These are phyloP conservation scores for Chrysoporthe cubensis DNA, from an alignment of 2,329 filamentous ascomycete genomes.

Conservation along the genomic window DNA sequence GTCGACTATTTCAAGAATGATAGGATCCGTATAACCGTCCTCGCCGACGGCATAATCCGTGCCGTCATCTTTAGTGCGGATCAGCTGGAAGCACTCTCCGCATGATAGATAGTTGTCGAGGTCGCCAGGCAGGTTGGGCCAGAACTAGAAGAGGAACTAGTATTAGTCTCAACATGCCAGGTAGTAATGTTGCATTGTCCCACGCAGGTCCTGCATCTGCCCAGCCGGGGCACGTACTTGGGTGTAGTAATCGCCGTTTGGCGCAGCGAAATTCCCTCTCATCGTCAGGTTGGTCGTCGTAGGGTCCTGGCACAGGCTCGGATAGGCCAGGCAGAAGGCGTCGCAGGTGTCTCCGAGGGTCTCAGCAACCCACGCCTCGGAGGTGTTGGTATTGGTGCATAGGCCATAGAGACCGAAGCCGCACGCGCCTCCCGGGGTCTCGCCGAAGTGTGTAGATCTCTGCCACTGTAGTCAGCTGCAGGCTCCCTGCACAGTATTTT, in stretches of 20 bases:
- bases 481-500: neutral
- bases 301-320: constrained; percentile 7
- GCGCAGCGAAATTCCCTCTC: constrained; percentile 12
- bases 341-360: constrained; percentile 10
- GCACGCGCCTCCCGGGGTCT: constrained; percentile 5
- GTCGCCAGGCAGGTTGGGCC: constrained; percentile 27
- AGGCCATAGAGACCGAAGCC: constrained; percentile 14
- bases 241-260: constrained; percentile 28
- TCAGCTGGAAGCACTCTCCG: constrained; percentile 30
- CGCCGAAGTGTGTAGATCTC: constrained; percentile 14
- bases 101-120: constrained; percentile 31
- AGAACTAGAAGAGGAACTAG: constrained; percentile 22
- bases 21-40: constrained; percentile 29
- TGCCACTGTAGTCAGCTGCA: neutral
- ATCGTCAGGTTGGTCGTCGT: neutral
- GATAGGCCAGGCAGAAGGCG: constrained; percentile 12
- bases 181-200: neutral
- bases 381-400: constrained; percentile 9
- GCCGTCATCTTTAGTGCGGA: constrained; percentile 29
- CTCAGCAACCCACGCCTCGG: constrained; percentile 8
- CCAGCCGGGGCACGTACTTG: constrained; percentile 15
- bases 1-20: constrained; percentile 29
- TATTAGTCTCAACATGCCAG: neutral
- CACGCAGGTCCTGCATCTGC: neutral
- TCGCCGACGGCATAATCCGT: constrained; percentile 29